Evolutionary conservation across 805 yeast genomes (phyloP).

Genomic region (Starmerella ratchasimensis): DNA sequence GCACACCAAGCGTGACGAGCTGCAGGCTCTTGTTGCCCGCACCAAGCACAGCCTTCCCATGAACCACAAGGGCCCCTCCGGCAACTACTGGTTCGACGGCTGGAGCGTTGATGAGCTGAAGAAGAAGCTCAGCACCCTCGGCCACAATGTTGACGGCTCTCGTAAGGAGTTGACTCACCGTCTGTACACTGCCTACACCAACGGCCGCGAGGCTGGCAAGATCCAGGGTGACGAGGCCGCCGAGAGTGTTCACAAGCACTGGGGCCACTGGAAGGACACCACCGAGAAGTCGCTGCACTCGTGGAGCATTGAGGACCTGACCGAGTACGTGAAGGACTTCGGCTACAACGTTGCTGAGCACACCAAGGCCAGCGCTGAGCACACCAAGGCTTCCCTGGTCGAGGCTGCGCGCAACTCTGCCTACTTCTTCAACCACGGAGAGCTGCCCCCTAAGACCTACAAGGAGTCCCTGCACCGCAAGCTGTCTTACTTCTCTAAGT

Average conservation of each 20-base stretch:
- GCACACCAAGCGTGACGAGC: slow-evolving; percentile 26
- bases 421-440: slow-evolving; percentile 12
- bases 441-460: slow-evolving; percentile 6
- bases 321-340: slow-evolving; percentile 40
- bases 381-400: slow-evolving; percentile 17
- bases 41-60: slow-evolving; percentile 30
- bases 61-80: slow-evolving; percentile 32
- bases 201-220: slow-evolving; percentile 35
- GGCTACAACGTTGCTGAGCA: slow-evolving; percentile 22
- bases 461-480: slow-evolving; percentile 1
- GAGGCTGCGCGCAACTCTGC: slow-evolving; percentile 18
- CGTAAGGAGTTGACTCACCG: slow-evolving; percentile 35
- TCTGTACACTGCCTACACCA: slow-evolving; percentile 34
- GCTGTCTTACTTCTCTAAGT: no score
- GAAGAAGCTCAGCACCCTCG: slow-evolving; percentile 37
- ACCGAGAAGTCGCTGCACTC: slow-evolving; percentile 29
- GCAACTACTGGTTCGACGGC: slow-evolving; percentile 38
- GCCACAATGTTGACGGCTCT: slow-evolving; percentile 30
- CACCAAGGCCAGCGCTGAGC: no score
- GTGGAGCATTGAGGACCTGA: slow-evolving; percentile 43
- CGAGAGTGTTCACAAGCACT: slow-evolving; percentile 27
- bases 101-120: slow-evolving; percentile 42
- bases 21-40: slow-evolving; percentile 31
- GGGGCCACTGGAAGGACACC: slow-evolving; percentile 31
- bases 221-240: slow-evolving; percentile 30